phyloP scores from a whole-genome alignment of 306 rosid species.

The Sindora glabra region DNA sequence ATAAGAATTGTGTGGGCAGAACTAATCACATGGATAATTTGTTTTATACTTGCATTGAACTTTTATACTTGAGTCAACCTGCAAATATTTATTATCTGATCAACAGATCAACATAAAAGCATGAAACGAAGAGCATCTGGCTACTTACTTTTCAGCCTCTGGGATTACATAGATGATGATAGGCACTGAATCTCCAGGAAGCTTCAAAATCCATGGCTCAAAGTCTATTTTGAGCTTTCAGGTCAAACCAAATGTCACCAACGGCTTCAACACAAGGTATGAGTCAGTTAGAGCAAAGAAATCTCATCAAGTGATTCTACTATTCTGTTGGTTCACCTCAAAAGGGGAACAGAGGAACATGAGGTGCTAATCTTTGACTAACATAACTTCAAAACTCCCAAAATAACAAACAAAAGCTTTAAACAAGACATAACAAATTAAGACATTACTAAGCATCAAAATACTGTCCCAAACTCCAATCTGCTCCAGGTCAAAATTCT shows the following conservation, averaged over 20 bases:
- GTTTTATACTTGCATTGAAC: too few species aligned
- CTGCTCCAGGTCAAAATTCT: neutral
- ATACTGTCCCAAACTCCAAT: neutral
- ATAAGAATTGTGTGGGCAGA: too few species aligned
- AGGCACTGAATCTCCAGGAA: too few species aligned
- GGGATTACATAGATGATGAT: too few species aligned
- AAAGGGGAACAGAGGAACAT: neutral
- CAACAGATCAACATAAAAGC: too few species aligned
- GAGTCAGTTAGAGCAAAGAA: neutral
- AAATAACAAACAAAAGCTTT: neutral
- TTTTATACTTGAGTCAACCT: too few species aligned
- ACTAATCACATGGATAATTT: too few species aligned
- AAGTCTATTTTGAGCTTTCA: too few species aligned
- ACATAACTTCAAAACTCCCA: neutral
- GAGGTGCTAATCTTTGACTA: neutral
- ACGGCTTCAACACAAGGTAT: neutral
- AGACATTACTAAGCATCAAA: conserved; percentile 1
- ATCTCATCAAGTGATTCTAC: neutral
- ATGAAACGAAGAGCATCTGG: too few species aligned
- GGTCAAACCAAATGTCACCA: neutral
- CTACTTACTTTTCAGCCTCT: too few species aligned
- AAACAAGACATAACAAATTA: conserved; percentile 1
- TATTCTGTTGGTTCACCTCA: neutral
- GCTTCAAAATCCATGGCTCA: too few species aligned
- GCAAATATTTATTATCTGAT: too few species aligned